Base-by-base conservation (phyloP, 768 basidiomycete species). In the Boletus barrowsii region DNA sequence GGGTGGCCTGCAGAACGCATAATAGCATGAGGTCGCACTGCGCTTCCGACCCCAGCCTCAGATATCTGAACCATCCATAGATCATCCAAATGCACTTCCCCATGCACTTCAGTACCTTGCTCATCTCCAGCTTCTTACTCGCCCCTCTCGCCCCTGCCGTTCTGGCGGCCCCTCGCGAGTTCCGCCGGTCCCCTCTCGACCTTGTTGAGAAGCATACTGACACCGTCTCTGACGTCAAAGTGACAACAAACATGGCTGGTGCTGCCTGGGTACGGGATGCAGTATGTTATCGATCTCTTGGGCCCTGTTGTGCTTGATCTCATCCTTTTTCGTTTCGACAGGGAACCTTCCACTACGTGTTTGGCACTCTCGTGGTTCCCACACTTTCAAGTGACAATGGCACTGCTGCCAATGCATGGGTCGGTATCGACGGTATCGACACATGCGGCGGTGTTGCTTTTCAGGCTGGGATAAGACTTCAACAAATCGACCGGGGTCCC, bases 231-330 rank as follows among this genome's bases (percentile, higher is more conserved):
- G 6, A 22, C 3, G 3, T 17, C 22, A 4, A 24, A 37, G n/a
- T 10, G n/a, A n/a, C 17, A 40, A 51, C 39, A 43, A 49, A 42
- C 13, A 47, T 45, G 44, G 40, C 57, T 32, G 57, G 57, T 18
- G 54, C 35, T 43, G 10, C 24, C 32, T 42, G 11, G 39, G 3
- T 0, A 5, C 4, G 36, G 29, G 9, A 13, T 22, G 7, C 15
- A 3, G 57, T 60, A 13, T 17, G 59, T 45, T n/a, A 7, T 41
- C 32, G 15, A 29, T 42, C 33, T 24, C 20, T 15, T 10, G 4
- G 7, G 30, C 13, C 13, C 18, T 55, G 36, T 42, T 36, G 26
- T 30, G 10, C 10, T 20, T 33, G 22, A 39, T 32, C 9, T 37
- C 29, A 44, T 29, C 8, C 8, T 5, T 9, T 7, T 20, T 42